Conservation (phyloP, 2,329 filamentous ascomycete species). For the Ploettnerulaceae sp. region DNA sequence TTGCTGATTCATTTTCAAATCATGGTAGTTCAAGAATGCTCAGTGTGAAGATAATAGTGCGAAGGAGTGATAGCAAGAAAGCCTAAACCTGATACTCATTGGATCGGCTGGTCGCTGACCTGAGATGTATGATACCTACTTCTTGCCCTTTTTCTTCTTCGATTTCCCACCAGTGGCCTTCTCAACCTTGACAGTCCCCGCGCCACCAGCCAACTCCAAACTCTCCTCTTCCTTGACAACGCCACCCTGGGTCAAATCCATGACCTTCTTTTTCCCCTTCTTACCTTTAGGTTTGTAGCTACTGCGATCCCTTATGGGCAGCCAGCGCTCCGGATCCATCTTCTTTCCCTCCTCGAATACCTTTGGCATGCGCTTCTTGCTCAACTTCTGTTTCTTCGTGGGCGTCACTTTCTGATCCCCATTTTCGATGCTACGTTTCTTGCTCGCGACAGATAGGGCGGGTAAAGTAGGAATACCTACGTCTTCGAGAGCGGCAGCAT, state of each 20-base stretch:
- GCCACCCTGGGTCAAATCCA: conserved; percentile 80
- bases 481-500: conserved; percentile 58
- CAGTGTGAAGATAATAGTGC: neutral
- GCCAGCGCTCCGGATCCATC: conserved; percentile 86
- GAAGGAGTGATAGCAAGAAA: neutral
- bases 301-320: conserved; percentile 83
- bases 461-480: conserved; percentile 56
- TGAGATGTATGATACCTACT: conserved; percentile 33
- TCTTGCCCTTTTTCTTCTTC: conserved; percentile 42
- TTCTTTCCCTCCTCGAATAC: conserved; percentile 72
- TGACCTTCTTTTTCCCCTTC: conserved; percentile 81
- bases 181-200: conserved; percentile 59
- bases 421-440: conserved; percentile 46
- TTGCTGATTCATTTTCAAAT: neutral
- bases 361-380: conserved; percentile 62
- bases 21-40: neutral
- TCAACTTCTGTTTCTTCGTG: conserved; percentile 53
- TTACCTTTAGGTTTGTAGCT: conserved; percentile 86
- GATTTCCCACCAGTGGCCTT: conserved; percentile 41
- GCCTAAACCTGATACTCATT: neutral
- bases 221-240: conserved; percentile 69
- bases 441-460: conserved; percentile 36
- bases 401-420: conserved; percentile 38
- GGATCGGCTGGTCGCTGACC: neutral
- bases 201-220: conserved; percentile 58